Evolutionary conservation across 495 filamentous ascomycete species (phyloP).

Genomic region (Sordaria brevicollis): DNA sequence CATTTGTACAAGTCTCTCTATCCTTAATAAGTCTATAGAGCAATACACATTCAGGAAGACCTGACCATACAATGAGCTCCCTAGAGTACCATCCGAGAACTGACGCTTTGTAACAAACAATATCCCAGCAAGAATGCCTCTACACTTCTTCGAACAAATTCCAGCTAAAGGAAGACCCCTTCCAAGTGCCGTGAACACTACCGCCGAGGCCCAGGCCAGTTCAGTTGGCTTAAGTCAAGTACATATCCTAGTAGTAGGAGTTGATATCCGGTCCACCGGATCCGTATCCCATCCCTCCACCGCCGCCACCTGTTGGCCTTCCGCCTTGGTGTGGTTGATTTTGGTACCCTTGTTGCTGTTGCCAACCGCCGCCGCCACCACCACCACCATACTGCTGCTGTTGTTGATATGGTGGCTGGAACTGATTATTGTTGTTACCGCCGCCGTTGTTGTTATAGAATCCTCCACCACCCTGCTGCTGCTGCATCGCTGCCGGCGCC

Average conservation of each 20-base stretch:
- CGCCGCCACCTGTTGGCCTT: slow-evolving; percentile 2
- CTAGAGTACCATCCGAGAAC: not conserved
- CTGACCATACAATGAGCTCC: not conserved
- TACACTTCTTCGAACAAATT: not conserved
- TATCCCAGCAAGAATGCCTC: not conserved
- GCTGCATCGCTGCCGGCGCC: slow-evolving; percentile 7
- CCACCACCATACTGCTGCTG: slow-evolving; percentile 4
- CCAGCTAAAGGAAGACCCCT: not conserved
- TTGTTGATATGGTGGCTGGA: slow-evolving; percentile 15
- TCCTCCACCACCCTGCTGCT: slow-evolving; percentile 1
- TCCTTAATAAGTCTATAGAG: not conserved
- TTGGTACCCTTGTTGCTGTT: slow-evolving; percentile 12
- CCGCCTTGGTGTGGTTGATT: slow-evolving; percentile 6
- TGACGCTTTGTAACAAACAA: not conserved
- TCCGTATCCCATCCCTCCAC: slow-evolving; percentile 5
- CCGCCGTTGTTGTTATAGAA: slow-evolving; percentile 3
- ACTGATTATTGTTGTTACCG: slow-evolving; percentile 11
- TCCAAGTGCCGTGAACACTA: not conserved
- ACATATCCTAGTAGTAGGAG: slow-evolving; percentile 14
- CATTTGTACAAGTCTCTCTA: not conserved
- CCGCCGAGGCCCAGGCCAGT: not conserved
- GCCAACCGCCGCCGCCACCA: not conserved
- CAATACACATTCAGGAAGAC: not conserved
- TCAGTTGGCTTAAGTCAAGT: too few relatives aligned
- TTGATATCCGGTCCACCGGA: slow-evolving; percentile 10